Base-by-base conservation (phyloP, 805 yeast genomes). In the Lipomyces spencermartinsiae region DNA sequence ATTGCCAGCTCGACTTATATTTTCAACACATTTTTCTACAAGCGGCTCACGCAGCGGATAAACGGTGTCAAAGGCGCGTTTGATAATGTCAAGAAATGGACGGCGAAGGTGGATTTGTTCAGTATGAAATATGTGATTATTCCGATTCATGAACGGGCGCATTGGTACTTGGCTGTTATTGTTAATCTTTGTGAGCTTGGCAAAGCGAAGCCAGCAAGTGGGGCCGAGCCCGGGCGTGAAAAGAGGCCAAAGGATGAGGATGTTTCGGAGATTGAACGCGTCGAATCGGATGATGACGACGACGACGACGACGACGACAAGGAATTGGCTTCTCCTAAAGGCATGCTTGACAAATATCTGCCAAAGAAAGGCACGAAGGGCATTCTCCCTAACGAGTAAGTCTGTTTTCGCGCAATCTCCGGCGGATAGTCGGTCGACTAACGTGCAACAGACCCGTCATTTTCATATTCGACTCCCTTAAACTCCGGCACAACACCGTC, bases 101-200 rank as follows among this genome's bases (percentile, higher is more conserved):
- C 95, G 10, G 81, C 84, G 57, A 89, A 89, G 71, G 78, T 90
- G 8, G 89, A 92, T 70, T 77, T 89, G 1, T 83, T 87, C 77
- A 81, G 80, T 22, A 88, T 83, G 74, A 84, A 86, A 58, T 86
- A 83, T 73, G 80, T 92, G 1, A 83, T 93, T 1, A 82, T 94
- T 10, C 99, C 99, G 0, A 88, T 95, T 8, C 91, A 92, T 77
- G 91, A 89, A 70, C 84, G 63, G 54, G 81, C 85, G 53, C 99
- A 95, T 79, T 95, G 99, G 99, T 91, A 88, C 75, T 88, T 93
- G 58, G 88, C 91, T 34, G 84, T 94, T 3, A 85, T 94, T 3
- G 82, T 86, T 66, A 84, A 89, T 68, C 80, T 86, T 25, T 57
- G 61, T 25, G 72, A 75, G 62, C 22, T 70, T 77, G 61, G 43